Evolutionary conservation across 306 rosid genomes (phyloP), one percentile per base, ranked within the genome.

Genomic region (Elaeagnus macrophylla): DNA sequence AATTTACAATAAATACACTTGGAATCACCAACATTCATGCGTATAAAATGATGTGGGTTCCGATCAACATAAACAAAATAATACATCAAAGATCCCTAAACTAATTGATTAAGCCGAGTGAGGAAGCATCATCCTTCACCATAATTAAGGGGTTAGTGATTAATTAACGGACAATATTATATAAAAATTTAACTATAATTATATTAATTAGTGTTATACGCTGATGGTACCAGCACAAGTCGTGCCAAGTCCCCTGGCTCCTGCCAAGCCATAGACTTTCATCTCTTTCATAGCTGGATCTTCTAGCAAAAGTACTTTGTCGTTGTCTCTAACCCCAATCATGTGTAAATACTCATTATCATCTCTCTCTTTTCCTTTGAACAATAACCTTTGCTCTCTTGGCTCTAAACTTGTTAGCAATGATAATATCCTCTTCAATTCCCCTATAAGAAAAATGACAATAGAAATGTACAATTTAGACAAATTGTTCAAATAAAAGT

Each of bases 261-360:
- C 67, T 5, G 72, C 72, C 51, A 78, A 51, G 45, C 74, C 75
- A 55, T 79, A 82, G 5, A 80, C 78, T 83, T 84, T 91, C 75
- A 70, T 78, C 57, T 84, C 99, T 59, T 82, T 87, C 37, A 79
- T 80, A 5, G 85, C 96, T 55, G 99, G 99, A 64, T 91, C 99
- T 72, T 91, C 77, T 1, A 91, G 77, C 54, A 91, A 49, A 6
- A 91, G 73, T 53, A 87, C 94, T 55, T 91, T 91, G 83, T 91
- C 96, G 60, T 84, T 87, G 81, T 87, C 87, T 48, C 79, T 76
- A 32, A 91, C 94, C 7, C 99, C 99, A 65, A 82, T 86, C 99
- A 91, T 91, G 84, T 91, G 99, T 9, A 91, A 66, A 48, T 76
- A 77, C 37, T 91, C 99, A 43, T 65, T 57, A 57, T 87, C 96